Percentiles rank a stretch among this genome's conserved stretches.
phyloP scores from a whole-genome alignment of 2,329 filamentous ascomycete genomes.

The Fusarium metavorans region DNA sequence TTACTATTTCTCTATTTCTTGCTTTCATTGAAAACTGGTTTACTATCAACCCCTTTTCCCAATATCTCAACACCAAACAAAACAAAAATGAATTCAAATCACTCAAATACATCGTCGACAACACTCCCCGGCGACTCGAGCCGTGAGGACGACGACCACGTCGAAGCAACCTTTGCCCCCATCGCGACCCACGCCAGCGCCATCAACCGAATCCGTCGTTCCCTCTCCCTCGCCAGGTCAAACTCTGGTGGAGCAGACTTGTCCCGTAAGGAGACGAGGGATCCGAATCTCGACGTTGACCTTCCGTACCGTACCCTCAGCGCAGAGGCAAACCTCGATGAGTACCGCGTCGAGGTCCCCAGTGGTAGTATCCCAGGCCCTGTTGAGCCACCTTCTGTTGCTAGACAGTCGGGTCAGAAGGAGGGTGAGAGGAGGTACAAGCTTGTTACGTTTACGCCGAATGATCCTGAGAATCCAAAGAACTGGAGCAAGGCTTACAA shows the following conservation, averaged over 20 bases:
- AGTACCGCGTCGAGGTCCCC: slow-evolving; percentile 74
- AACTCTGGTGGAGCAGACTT: slow-evolving; percentile 10
- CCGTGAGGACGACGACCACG: slow-evolving; percentile 13
- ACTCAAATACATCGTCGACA: slow-evolving; percentile 33
- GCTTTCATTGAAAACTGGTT: not conserved
- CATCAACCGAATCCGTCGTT: slow-evolving; percentile 35
- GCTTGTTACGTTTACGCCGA: slow-evolving; percentile 74
- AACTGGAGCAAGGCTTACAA: slow-evolving; percentile 85
- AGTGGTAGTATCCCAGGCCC: slow-evolving; percentile 70
- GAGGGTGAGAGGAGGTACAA: slow-evolving; percentile 53
- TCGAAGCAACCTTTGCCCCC: slow-evolving; percentile 35
- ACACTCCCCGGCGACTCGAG: slow-evolving; percentile 24
- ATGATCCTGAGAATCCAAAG: slow-evolving; percentile 84
- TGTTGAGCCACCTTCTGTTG: slow-evolving; percentile 40
- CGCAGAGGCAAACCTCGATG: slow-evolving; percentile 70
- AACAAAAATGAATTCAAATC: slow-evolving; percentile 19
- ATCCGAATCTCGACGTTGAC: slow-evolving; percentile 62
- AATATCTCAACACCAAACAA: not conserved
- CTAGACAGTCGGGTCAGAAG: slow-evolving; percentile 30
- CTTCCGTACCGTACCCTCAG: slow-evolving; percentile 75
- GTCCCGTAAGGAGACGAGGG: slow-evolving; percentile 50
- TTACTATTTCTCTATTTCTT: not conserved
- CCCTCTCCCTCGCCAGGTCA: slow-evolving; percentile 34
- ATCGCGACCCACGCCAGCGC: slow-evolving; percentile 37
- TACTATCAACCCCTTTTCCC: not conserved